Percentiles rank a stretch among this genome's conserved stretches.
Evolutionary conservation across 805 yeast genomes (phyloP).

Genomic region (Ogataea wickerhamii): DNA sequence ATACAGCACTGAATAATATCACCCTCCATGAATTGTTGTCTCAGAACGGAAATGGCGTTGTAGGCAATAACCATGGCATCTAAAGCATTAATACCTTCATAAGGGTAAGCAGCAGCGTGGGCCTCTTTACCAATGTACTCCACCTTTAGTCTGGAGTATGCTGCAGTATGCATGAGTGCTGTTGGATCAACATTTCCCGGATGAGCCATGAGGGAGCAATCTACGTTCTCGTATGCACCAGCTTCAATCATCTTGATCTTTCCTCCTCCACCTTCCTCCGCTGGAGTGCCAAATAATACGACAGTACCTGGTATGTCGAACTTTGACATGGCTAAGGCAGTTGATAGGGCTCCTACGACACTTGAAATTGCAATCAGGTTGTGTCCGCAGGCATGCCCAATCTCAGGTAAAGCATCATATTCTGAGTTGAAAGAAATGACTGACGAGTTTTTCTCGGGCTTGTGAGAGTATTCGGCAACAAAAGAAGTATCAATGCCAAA

Average conservation of each 20-base stretch:
- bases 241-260: slow-evolving; percentile 22
- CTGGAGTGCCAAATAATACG: slow-evolving; percentile 30
- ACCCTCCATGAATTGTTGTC: slow-evolving; percentile 28
- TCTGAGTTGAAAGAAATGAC: slow-evolving; percentile 28
- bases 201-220: slow-evolving; percentile 29
- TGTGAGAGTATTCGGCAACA: slow-evolving; percentile 14
- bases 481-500: slow-evolving; percentile 27
- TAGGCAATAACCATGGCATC: slow-evolving; percentile 28
- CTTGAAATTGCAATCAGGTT: slow-evolving; percentile 27
- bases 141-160: slow-evolving; percentile 13
- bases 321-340: slow-evolving; percentile 21
- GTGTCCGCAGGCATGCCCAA: slow-evolving; percentile 33
- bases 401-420: slow-evolving; percentile 28
- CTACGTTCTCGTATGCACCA: slow-evolving; percentile 27
- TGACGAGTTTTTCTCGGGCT: slow-evolving; percentile 10
- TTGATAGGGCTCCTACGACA: slow-evolving; percentile 19
- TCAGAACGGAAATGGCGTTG: slow-evolving; percentile 24
- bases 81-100: slow-evolving; percentile 30
- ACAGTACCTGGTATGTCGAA: slow-evolving; percentile 26
- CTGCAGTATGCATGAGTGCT: slow-evolving; percentile 19
- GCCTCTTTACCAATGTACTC: slow-evolving; percentile 27
- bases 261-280: slow-evolving; percentile 31
- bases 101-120: slow-evolving; percentile 30
- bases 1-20: slow-evolving; percentile 26
- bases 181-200: slow-evolving; percentile 17